Conservation (phyloP, 345 rosid genomes). For the Capsella bursapastoris region DNA sequence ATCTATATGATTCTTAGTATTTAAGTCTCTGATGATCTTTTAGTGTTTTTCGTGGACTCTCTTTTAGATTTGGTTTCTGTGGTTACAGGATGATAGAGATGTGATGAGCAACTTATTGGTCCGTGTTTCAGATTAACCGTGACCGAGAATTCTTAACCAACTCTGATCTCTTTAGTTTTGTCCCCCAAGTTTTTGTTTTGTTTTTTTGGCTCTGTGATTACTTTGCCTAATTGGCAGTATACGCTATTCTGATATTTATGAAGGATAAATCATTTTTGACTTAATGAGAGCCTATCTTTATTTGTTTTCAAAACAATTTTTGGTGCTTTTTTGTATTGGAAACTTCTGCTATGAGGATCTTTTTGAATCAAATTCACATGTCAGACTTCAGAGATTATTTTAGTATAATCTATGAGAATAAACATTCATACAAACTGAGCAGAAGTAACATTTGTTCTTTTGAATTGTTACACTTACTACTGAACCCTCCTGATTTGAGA, state of each 20-base stretch:
- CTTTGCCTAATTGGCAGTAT: slow-evolving; percentile 38
- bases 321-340: too few species aligned
- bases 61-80: background rate
- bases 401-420: slow-evolving; percentile 41
- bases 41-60: background rate
- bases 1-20: slow-evolving; percentile 49
- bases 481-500: too few species aligned
- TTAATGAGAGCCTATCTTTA: slow-evolving; percentile 23
- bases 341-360: slow-evolving; percentile 44
- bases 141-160: slow-evolving; percentile 39
- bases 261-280: background rate
- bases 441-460: background rate
- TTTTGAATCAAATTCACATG: slow-evolving; percentile 44
- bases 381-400: slow-evolving; percentile 48
- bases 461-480: too few species aligned
- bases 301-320: background rate
- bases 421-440: slow-evolving; percentile 29
- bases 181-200: background rate
- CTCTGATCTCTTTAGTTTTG: slow-evolving; percentile 42
- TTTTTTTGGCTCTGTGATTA: slow-evolving; percentile 30
- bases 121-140: slow-evolving; percentile 52
- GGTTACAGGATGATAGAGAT: slow-evolving; percentile 6
- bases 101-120: slow-evolving; percentile 47
- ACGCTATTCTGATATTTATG: slow-evolving; percentile 45
- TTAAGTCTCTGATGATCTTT: slow-evolving; percentile 48